These are phyloP conservation scores for Elasticomyces elasticus DNA, from an alignment of 495 filamentous ascomycete species.

Conservation along the genomic window DNA sequence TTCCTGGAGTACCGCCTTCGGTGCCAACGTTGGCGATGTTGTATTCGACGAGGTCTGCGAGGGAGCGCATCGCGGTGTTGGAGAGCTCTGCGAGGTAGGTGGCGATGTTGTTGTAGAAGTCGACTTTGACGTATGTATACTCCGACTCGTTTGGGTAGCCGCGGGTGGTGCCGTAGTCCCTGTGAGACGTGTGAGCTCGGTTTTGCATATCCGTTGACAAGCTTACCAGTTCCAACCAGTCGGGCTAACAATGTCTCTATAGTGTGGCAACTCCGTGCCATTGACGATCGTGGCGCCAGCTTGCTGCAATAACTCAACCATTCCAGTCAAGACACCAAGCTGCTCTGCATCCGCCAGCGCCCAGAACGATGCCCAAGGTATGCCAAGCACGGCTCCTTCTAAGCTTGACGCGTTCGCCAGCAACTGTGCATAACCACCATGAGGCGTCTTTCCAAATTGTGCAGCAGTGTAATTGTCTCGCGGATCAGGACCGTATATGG, in stretches of 20 bases:
- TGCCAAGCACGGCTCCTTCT: constrained; percentile 53
- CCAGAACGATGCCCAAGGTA: constrained; percentile 66
- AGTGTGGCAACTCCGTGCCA: constrained; percentile 55
- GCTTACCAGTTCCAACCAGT: constrained; percentile 58
- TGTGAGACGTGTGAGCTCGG: constrained; percentile 1
- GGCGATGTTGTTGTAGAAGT: constrained; percentile 67
- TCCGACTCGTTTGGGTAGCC: constrained; percentile 61
- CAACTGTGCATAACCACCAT: constrained; percentile 46
- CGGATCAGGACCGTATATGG: constrained; percentile 49
- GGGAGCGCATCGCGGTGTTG: constrained; percentile 51
- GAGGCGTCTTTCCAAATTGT: constrained; percentile 44
- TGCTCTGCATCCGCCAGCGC: constrained; percentile 43
- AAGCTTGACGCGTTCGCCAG: constrained; percentile 44
- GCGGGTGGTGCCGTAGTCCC: constrained; percentile 47
- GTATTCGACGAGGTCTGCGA: constrained; percentile 58
- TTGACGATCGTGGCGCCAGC: constrained; percentile 63
- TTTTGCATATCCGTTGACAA: neutral
- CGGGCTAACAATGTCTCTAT: constrained; percentile 50
- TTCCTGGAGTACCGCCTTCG: constrained; percentile 56
- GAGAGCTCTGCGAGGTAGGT: constrained; percentile 54
- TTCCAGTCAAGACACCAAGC: constrained; percentile 40
- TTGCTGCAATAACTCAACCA: constrained; percentile 44
- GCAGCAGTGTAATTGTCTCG: constrained; percentile 51
- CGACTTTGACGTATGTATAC: constrained; percentile 61
- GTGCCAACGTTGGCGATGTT: constrained; percentile 54